Percentiles rank a stretch among this genome's conserved stretches.
These are phyloP conservation scores for Wallacemonas sp. DNA, from an alignment of 208 protist species.

Conservation along the genomic window DNA sequence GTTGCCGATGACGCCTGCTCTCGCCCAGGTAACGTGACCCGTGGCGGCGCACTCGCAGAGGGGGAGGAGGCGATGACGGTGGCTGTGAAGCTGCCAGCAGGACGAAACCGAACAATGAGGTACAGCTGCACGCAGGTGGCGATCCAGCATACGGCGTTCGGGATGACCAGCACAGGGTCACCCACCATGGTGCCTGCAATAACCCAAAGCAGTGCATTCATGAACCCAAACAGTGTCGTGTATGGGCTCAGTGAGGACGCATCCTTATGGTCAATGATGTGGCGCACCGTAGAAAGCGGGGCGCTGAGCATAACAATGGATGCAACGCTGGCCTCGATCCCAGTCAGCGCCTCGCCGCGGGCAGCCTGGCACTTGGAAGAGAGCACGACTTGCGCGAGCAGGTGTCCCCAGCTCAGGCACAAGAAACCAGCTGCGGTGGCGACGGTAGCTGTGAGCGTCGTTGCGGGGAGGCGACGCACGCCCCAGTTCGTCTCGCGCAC, in stretches of 20 bases:
- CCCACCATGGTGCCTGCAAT: constrained; percentile 14
- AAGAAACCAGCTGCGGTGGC: constrained; percentile 6
- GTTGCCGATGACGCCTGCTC: too few species aligned
- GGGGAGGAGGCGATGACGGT: too few species aligned
- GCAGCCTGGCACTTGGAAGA: neutral
- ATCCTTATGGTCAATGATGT: constrained; percentile 24
- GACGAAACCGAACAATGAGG: constrained; percentile 15
- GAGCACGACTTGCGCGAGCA: neutral
- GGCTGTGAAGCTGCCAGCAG: neutral
- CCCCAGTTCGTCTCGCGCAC: constrained; percentile 19
- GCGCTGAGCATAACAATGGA: constrained; percentile 27
- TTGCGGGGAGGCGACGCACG: constrained; percentile 9
- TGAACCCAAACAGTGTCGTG: constrained; percentile 17
- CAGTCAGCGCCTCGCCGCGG: constrained; percentile 11
- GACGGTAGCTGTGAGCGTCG: constrained; percentile 19
- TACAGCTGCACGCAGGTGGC: constrained; percentile 13
- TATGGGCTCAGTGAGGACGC: constrained; percentile 15
- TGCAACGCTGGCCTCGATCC: constrained; percentile 10
- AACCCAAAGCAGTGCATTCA: constrained; percentile 18
- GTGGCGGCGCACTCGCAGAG: too few species aligned
- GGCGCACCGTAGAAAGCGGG: constrained; percentile 12
- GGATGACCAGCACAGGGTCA: constrained; percentile 16
- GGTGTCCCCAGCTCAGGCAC: constrained; percentile 7
- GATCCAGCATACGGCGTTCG: constrained; percentile 3
- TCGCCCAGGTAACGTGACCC: too few species aligned